Percentiles rank a stretch among this genome's conserved stretches.
Conservation (phyloP, 1,139 yeast genomes). For the Blastobotrys elegans region DNA sequence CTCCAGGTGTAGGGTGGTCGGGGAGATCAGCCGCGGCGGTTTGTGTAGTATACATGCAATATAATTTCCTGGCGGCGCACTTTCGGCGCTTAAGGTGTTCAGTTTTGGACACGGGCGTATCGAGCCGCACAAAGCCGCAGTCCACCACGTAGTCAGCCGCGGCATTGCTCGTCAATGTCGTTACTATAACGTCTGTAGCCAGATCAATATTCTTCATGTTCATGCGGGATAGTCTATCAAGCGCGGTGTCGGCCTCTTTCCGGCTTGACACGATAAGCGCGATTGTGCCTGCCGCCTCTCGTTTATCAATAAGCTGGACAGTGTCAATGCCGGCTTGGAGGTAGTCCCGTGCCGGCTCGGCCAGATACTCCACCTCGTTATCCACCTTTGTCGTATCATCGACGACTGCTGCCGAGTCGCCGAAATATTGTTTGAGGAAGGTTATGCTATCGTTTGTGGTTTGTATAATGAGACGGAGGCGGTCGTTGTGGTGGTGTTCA, state of each 20-base stretch:
- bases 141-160: slow-evolving; percentile 3
- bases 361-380: slow-evolving; percentile 62
- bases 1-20: slow-evolving; percentile 70
- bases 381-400: slow-evolving; percentile 42
- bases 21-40: slow-evolving; percentile 71
- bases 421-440: slow-evolving; percentile 45
- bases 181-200: background rate
- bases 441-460: slow-evolving; percentile 34
- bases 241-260: slow-evolving; percentile 3
- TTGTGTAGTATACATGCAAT: slow-evolving; percentile 80
- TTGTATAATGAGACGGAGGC: slow-evolving; percentile 42
- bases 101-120: slow-evolving; percentile 20
- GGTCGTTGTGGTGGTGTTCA: too few relatives aligned
- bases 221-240: background rate
- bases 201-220: background rate
- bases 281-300: slow-evolving; percentile 5
- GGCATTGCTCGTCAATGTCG: background rate
- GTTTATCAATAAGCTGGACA: background rate
- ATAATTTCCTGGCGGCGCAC: slow-evolving; percentile 79
- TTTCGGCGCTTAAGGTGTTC: slow-evolving; percentile 20
- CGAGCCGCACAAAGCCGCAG: slow-evolving; percentile 5
- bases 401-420: slow-evolving; percentile 22
- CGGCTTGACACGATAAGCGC: background rate
- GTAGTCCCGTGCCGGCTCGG: slow-evolving; percentile 72
- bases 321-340: slow-evolving; percentile 63